Conservation (phyloP, 371 early-diverging fungal genomes). For the Lichtheimia ornata region DNA sequence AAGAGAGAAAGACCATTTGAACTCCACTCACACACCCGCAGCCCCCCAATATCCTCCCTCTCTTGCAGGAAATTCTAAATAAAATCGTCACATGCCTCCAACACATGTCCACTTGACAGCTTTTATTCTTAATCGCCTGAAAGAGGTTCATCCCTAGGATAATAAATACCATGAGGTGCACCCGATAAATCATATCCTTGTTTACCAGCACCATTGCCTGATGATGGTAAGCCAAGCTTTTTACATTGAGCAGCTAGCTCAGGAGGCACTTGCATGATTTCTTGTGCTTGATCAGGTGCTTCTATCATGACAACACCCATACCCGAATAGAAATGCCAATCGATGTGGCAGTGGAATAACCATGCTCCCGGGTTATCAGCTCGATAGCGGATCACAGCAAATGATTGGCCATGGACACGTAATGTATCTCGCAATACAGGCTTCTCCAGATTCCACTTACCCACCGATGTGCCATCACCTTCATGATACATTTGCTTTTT, state of each 20-base stretch:
- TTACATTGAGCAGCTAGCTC: conserved; percentile 28
- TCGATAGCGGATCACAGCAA: conserved; percentile 64
- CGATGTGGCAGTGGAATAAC: conserved; percentile 80
- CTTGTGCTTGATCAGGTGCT: conserved; percentile 62
- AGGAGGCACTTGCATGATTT: conserved; percentile 36
- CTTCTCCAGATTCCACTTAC: conserved; percentile 35
- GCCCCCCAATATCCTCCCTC: too few relatives aligned
- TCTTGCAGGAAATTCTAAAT: too few relatives aligned
- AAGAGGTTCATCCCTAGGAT: background rate
- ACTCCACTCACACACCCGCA: too few relatives aligned
- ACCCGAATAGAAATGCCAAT: conserved; percentile 74
- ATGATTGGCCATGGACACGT: conserved; percentile 54
- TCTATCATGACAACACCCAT: conserved; percentile 64
- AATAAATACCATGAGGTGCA: conserved; percentile 44
- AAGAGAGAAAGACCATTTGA: too few relatives aligned
- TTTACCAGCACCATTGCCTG: conserved; percentile 77
- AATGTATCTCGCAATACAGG: conserved; percentile 74
- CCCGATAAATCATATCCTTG: conserved; percentile 60
- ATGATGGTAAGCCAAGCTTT: conserved; percentile 49
- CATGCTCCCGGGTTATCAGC: conserved; percentile 80
- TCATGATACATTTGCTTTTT: conserved; percentile 22
- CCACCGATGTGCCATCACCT: conserved; percentile 16
- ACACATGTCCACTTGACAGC: too few relatives aligned
- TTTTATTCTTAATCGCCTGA: too few relatives aligned
- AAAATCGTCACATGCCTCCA: too few relatives aligned